Percentiles rank a stretch among this genome's conserved stretches.
phyloP scores from a whole-genome alignment of 805 yeast genomes.

The Candida arabinofermentans region DNA sequence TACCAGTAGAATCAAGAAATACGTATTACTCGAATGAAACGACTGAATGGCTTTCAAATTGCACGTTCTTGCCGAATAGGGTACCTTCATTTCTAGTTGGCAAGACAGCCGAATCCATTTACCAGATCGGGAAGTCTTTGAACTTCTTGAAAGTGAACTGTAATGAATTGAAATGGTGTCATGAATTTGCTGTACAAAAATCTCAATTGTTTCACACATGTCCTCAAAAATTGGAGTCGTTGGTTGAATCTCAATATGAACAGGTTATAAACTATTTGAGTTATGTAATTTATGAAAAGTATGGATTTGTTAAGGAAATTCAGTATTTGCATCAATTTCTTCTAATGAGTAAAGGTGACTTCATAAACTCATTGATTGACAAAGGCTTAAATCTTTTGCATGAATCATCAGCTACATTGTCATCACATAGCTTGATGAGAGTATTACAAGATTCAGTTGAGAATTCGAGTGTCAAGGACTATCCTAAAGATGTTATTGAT shows the following conservation, averaged over 20 bases:
- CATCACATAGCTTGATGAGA: constrained; percentile 62
- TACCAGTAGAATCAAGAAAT: neutral
- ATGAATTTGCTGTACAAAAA: constrained; percentile 10
- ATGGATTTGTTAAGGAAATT: constrained; percentile 50
- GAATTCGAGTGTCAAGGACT: constrained; percentile 45
- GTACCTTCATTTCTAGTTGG: constrained; percentile 44
- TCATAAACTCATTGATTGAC: constrained; percentile 59
- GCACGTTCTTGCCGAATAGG: constrained; percentile 20
- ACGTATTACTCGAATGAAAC: neutral
- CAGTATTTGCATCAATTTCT: constrained; percentile 59
- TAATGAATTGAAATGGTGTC: constrained; percentile 60
- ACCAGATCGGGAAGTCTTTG: constrained; percentile 68
- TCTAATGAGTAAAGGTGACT: constrained; percentile 76
- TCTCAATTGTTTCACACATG: no score
- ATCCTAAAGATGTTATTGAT: constrained; percentile 36
- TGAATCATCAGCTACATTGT: constrained; percentile 58
- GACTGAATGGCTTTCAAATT: neutral
- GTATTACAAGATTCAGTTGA: constrained; percentile 62
- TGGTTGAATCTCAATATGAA: constrained; percentile 41
- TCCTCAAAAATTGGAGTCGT: constrained; percentile 28
- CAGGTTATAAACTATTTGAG: constrained; percentile 54
- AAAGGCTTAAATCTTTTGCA: constrained; percentile 51
- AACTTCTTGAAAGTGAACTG: constrained; percentile 63
- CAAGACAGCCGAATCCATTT: constrained; percentile 41
- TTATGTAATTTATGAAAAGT: constrained; percentile 43